These are phyloP conservation scores for Ananas comosus DNA, from an alignment of 176 grass and related monocot species.

Conservation along the genomic window DNA sequence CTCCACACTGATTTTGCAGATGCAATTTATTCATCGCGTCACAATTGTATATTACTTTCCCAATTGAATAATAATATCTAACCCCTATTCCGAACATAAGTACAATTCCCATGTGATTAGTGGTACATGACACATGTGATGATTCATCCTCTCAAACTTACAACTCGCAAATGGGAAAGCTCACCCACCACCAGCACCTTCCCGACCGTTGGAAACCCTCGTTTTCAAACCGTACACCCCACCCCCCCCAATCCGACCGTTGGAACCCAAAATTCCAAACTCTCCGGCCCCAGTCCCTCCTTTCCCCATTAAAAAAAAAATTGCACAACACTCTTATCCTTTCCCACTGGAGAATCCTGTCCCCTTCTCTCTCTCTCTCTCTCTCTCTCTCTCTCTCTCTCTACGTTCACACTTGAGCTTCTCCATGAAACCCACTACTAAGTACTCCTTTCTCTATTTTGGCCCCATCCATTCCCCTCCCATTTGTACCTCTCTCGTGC, in stretches of 20 bases:
- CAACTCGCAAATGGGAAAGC: too few relatives aligned
- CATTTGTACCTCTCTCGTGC: too few relatives aligned
- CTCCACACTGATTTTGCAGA: too few relatives aligned
- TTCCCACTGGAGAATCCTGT: not conserved
- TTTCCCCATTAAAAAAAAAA: not conserved
- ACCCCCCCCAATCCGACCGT: conserved; percentile 3
- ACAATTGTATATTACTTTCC: too few relatives aligned
- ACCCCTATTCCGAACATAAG: too few relatives aligned
- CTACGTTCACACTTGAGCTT: not conserved
- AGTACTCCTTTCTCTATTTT: not conserved
- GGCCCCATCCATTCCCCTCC: too few relatives aligned
- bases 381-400: not conserved
- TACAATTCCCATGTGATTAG: too few relatives aligned
- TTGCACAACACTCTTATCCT: not conserved
- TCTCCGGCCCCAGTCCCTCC: not conserved
- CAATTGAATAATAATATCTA: too few relatives aligned
- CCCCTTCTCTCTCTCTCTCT: not conserved
- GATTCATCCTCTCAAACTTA: too few relatives aligned
- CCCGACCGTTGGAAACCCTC: not conserved
- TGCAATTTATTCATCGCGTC: too few relatives aligned
- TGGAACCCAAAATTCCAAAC: not conserved
- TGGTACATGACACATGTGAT: too few relatives aligned
- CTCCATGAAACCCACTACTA: not conserved
- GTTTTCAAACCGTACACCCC: not conserved
- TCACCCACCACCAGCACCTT: not conserved